Base-by-base conservation (phyloP, 129 eudicot species). In the Tagetes patula region DNA sequence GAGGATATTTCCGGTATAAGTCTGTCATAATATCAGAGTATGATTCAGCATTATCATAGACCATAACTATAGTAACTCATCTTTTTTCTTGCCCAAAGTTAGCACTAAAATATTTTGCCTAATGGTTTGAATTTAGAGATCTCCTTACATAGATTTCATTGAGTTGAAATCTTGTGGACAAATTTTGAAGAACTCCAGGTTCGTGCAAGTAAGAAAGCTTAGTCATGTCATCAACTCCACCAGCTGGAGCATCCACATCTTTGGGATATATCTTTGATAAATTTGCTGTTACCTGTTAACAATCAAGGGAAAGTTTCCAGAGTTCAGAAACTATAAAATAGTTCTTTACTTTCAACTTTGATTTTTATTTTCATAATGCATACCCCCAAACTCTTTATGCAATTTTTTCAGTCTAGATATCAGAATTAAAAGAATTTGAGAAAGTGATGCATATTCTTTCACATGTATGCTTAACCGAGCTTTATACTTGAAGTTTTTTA, bases 181-280 rank as follows among this genome's bases (percentile, higher is more conserved):
- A 70, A 83, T 95, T 95, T 89, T 95, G 99, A 75, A 95, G 70
- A 73, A 95, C 97, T 78, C 96, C 99, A 10, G 99, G 99, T 79
- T 95, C 99, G 38, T 95, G 97, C 86, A 95, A 69, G 84, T 95
- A 90, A 59, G 97, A 88, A 68, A 95, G 87, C 73, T 85, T 95
- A 45, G 99, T 95, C 99, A 95, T 95, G 89, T 95, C 99, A 88
- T 95, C 99, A 75, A 90, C 97, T 60, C 99, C 99, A 40, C 90
- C 96, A 75, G 88, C 81, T 64, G 93, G 99, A 69, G 99, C 91
- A 67, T 95, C 99, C 65, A 77, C 82, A 76, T 95, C 99, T 88
- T 84, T 95, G 9, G 97, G 94, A 73, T 84, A 86, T 45, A 91
- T 82, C 37, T 84, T 85, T 48, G 94, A 64, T 77, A 85, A 76